Evolutionary conservation across 441 rosid genomes (phyloP), one percentile per base, ranked within the genome.

Genomic region (Populus hybrid): DNA sequence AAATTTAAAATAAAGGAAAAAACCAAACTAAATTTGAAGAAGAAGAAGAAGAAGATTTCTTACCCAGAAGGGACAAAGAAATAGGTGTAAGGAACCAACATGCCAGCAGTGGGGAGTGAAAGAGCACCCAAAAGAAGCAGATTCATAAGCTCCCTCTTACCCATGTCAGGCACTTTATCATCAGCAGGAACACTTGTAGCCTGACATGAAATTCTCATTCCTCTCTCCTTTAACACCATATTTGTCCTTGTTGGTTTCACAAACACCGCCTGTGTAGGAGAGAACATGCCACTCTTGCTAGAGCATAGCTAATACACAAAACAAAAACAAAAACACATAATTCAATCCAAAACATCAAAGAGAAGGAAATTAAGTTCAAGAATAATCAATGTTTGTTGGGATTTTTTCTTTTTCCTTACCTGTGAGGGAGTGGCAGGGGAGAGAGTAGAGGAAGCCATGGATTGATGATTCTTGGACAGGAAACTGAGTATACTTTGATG

Each of bases 111-210:
- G 26, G 98, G 97, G 16, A 93, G 95, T 30, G 97, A 88, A 85
- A 94, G 0, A 82, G 97, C 85, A 35, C 96, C 98, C 71, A 94
- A 69, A 68, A 94, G 93, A 75, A 94, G 90, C 64, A 93, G 89
- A 82, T 93, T 93, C 98, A 94, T 75, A 71, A 88, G 91, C 81
- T 91, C 26, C 81, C 97, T 93, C 88, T 92, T 95, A 28, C 82
- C 91, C 99, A 95, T 95, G 73, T 95, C 97, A 23, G 98, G 98
- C 36, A 95, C 98, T 71, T 87, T 87, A 76, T 87, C 97, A 76
- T 87, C 97, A 16, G 97, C 99, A 2, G 11, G 1, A 46, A 91
- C 80, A 77, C 92, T 90, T 24, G 97, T 80, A 4, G 97, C 97
- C 89, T 90, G 97, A 80, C 98, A 93, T 63, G 77, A 78, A 53